Percentiles rank a stretch among this genome's conserved stretches.
Conservation (phyloP, 1,139 yeast species). For the Sugiyamaella pinicola region DNA sequence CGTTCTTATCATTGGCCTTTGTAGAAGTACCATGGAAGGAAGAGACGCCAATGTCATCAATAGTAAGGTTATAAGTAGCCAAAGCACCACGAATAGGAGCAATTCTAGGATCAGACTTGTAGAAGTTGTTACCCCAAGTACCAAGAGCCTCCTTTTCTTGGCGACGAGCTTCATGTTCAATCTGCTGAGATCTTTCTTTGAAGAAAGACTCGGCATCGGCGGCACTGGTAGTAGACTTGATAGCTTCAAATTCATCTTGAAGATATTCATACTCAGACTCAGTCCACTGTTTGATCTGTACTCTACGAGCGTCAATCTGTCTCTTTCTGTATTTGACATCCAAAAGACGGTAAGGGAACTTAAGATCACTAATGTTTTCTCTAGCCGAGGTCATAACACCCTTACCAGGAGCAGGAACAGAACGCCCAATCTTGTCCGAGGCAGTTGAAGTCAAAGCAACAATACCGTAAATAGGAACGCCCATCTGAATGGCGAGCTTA, state of each 20-base stretch:
- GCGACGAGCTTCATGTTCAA: conserved; percentile 78
- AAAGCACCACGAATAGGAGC: conserved; percentile 97
- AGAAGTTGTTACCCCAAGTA: conserved; percentile 96
- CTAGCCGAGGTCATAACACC: conserved; percentile 98
- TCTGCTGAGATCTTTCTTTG: conserved; percentile 84
- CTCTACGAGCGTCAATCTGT: conserved; percentile 79
- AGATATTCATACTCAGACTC: conserved; percentile 75
- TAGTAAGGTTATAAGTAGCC: conserved; percentile 87
- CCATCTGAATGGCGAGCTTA: conserved; percentile 92
- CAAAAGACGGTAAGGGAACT: conserved; percentile 78
- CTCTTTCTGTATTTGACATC: conserved; percentile 93
- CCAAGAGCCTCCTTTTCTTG: conserved; percentile 88
- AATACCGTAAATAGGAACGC: conserved; percentile 97
- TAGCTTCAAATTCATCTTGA: conserved; percentile 65
- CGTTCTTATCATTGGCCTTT: conserved; percentile 97
- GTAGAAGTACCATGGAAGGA: conserved; percentile 99
- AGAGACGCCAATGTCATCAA: conserved; percentile 94
- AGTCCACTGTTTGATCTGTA: conserved; percentile 81
- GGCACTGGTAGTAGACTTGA: conserved; percentile 47
- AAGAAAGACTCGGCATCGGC: conserved; percentile 56
- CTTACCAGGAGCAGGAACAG: conserved; percentile 99
- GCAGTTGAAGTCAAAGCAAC: conserved; percentile 96
- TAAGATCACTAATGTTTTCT: conserved; percentile 83
- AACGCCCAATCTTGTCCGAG: conserved; percentile 96
- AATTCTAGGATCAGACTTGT: conserved; percentile 86